Evolutionary conservation across 2,329 filamentous ascomycete species (phyloP), one percentile per base, ranked within the genome.

Genomic region (Aureobasidium sp.): DNA sequence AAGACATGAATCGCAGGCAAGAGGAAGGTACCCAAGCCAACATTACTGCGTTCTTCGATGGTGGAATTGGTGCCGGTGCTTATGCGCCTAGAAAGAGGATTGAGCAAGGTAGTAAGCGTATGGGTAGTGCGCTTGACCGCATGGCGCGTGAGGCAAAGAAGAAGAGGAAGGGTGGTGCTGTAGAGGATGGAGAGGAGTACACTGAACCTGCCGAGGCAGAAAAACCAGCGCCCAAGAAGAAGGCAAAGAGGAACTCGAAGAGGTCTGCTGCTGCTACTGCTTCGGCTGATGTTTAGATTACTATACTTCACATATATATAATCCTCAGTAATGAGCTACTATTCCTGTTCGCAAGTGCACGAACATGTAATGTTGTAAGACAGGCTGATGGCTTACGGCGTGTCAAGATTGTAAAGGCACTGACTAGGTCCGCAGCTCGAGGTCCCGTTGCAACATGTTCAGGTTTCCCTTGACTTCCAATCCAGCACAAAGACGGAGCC

Each of bases 1-100:
- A 87, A 62, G 94, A 99, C 70, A 96, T 99, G 89, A 97, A 97
- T 72, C 84, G 85, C 4, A 82, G 94, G 42, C 89, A 90, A 66
- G 81, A 85, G 32, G 94, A 97, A 76, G 94, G 94, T 7, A 97
- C 93, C 21, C 94, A 99, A 78, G 87, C 86, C 63, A 99, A 99
- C 68, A 96, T 99, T 66, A 99, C 94, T n/a, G 81, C 86, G 29
- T 99, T 87, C 73, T 97, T 97, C 72, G 84, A 85, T 13, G 93
- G 93, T 0, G 76, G 78, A 5, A 86, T 91, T 0, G 89, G 89
- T 0, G 81, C 81, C 0, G 83, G 86, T 64, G 83, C 82, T 0
- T 92, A 90, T 76, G 89, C 83, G 29, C 90, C 89, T 0, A 81
- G 88, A 61, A 85, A 86, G 65, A 83, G 79, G 61, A 74, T 77